phyloP scores from a whole-genome alignment of 176 grass and related monocot genomes.

The Otatea glauca region DNA sequence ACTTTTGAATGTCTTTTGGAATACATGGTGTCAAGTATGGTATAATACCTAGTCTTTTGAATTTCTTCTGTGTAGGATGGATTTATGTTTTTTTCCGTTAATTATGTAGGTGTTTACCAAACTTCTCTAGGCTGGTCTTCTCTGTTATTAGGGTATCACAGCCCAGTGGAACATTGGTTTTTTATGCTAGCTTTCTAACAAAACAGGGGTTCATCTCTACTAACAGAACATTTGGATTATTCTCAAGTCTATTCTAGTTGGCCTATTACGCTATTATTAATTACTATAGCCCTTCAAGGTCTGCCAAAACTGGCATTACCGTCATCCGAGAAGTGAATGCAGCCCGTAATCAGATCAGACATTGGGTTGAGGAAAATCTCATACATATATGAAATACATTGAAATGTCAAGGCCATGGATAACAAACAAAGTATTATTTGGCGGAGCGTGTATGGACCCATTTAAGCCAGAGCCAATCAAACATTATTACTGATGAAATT shows the following conservation, averaged over 20 bases:
- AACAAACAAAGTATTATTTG: background rate
- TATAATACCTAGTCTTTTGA: background rate
- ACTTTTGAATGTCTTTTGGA: too few relatives aligned
- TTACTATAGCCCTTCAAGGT: background rate
- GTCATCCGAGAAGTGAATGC: constrained; percentile 15
- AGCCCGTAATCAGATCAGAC: background rate
- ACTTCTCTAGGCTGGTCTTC: background rate
- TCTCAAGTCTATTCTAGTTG: background rate
- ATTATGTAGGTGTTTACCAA: background rate
- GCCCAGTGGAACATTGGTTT: background rate
- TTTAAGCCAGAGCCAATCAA: background rate
- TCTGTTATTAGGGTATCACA: background rate
- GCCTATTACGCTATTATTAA: background rate
- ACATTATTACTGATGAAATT: background rate
- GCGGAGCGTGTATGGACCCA: background rate
- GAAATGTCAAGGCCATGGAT: constrained; percentile 14
- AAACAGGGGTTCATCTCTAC: constrained; percentile 3
- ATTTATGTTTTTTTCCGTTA: background rate
- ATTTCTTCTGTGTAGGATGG: background rate
- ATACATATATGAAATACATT: constrained; percentile 7
- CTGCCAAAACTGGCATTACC: background rate
- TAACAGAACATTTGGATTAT: background rate
- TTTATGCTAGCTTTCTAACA: background rate
- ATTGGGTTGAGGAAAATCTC: constrained; percentile 14
- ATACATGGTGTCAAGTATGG: too few relatives aligned